Evolutionary conservation across 352 stramenopile genomes (phyloP).

Genomic region (Globisporangium sylvaticum): DNA sequence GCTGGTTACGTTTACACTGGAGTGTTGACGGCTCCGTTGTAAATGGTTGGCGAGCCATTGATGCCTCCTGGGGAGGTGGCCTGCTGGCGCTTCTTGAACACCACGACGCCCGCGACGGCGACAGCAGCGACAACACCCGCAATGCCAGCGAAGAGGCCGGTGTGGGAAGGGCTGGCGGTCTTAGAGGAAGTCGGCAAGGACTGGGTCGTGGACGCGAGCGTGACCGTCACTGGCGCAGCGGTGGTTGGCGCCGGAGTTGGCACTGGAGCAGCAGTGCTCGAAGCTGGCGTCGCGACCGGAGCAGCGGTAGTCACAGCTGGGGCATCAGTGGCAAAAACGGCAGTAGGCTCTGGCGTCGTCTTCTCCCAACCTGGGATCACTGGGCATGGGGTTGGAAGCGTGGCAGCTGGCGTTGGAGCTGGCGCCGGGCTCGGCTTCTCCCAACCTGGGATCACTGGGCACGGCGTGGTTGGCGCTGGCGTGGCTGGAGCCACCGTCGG

Average conservation of each 20-base stretch:
- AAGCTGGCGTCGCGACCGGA: not conserved
- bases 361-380: constrained; percentile 19
- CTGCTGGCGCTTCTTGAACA: constrained; percentile 23
- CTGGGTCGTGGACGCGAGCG: constrained; percentile 14
- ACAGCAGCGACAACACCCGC: constrained; percentile 26
- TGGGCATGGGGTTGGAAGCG: constrained; percentile 18
- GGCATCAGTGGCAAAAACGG: no score
- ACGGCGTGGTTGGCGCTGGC: constrained; percentile 10
- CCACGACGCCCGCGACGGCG: constrained; percentile 34
- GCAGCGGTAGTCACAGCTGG: not conserved
- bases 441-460: constrained; percentile 10
- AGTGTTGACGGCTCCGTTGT: constrained; percentile 16
- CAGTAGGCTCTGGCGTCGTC: constrained; percentile 16
- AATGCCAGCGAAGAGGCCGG: constrained; percentile 18
- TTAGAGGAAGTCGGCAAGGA: constrained; percentile 2
- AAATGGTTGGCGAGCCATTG: constrained; percentile 12
- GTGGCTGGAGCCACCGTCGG: constrained; percentile 23
- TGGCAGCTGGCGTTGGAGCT: not conserved
- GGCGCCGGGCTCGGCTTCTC: constrained; percentile 17
- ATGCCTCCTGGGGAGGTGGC: not conserved
- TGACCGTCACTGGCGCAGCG: constrained; percentile 1
- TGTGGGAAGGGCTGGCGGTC: constrained; percentile 9
- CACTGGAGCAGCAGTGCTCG: not conserved
- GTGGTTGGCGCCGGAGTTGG: constrained; percentile 2
- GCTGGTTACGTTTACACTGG: constrained; percentile 6